Base-by-base conservation (phyloP, 2,329 filamentous ascomycete genomes). In the Botryotinia calthae region DNA sequence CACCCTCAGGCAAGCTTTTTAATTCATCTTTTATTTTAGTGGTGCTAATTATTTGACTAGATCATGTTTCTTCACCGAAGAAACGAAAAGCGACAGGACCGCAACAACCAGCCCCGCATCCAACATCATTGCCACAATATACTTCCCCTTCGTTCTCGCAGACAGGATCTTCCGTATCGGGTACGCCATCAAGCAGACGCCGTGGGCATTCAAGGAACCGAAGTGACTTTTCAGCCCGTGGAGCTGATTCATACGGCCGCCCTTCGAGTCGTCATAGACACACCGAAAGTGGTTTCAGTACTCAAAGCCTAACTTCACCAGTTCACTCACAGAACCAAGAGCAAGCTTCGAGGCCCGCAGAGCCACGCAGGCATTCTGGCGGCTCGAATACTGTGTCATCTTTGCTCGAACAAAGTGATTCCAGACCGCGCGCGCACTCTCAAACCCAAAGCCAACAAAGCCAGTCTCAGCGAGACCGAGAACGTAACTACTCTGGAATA, bases 41-140 rank as follows among this genome's bases (percentile, higher is more conserved):
- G 73, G 67, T 72, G 67, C 75, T 80, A 77, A 79, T 76, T 79
- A 80, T 79, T 79, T 77, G 75, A 77, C 77, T 85, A 81, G 89
- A 91, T 80, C 87, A 89, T 82, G 89, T 89, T 80, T 92, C 92
- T 81, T 93, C 92, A 75, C 93, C 93, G 46, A 93, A 92, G 81
- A 97, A 97, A 85, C 91, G 94, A 79, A 97, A 97, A 84, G 90
- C 92, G 71, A 86, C 86, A 58, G 87, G 87, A 64, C 84, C 86
- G 61, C 86, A 86, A 74, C 83, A 83, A 75, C 79, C 85, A 66
- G 83, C 83, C 34, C 85, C 82, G 68, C 84, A 85, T 37, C 85
- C 86, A 66, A 82, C 81, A 72, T 83, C 82, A 58, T 82, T 86
- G 73, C 81, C 84, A 59, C 84, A 84, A 72, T 82, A 84, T 62